These are phyloP conservation scores for Diaporthe humulicola DNA, from an alignment of 2,329 filamentous ascomycete genomes.

Conservation along the genomic window DNA sequence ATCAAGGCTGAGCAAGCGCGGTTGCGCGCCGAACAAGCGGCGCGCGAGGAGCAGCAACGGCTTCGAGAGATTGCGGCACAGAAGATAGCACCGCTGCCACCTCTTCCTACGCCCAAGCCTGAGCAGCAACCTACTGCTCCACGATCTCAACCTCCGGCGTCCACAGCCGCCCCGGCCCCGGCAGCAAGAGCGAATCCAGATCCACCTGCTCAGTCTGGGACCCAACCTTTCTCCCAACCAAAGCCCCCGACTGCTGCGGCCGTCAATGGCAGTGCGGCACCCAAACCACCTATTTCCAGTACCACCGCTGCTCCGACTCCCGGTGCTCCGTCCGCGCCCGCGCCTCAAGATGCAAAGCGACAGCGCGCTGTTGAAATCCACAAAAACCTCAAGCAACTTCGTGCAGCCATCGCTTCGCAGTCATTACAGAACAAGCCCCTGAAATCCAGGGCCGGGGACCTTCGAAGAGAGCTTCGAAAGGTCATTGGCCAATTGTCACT, in stretches of 20 bases:
- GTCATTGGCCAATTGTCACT: slow-evolving; percentile 77
- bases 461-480: slow-evolving; percentile 78
- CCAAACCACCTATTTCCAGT: slow-evolving; percentile 6
- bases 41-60: slow-evolving; percentile 30
- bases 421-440: slow-evolving; percentile 68
- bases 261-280: slow-evolving; percentile 33
- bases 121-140: slow-evolving; percentile 29
- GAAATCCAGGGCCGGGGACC: slow-evolving; percentile 77
- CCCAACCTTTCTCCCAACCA: not conserved
- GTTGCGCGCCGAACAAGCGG: slow-evolving; percentile 34
- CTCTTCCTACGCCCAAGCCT: slow-evolving; percentile 5
- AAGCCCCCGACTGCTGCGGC: not conserved
- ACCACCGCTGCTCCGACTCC: not conserved
- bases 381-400: slow-evolving; percentile 73
- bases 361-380: slow-evolving; percentile 72
- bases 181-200: slow-evolving; percentile 5
- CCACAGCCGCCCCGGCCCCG: slow-evolving; percentile 19
- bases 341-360: slow-evolving; percentile 36
- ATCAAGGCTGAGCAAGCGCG: slow-evolving; percentile 48
- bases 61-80: slow-evolving; percentile 35
- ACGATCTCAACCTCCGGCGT: slow-evolving; percentile 21
- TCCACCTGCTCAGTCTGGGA: not conserved
- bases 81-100: slow-evolving; percentile 34
- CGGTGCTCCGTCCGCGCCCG: slow-evolving; percentile 6
- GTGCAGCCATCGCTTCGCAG: slow-evolving; percentile 61